Evolutionary conservation across 2,329 filamentous ascomycete genomes (phyloP).

Genomic region (Colletotrichum sansevieriae): DNA sequence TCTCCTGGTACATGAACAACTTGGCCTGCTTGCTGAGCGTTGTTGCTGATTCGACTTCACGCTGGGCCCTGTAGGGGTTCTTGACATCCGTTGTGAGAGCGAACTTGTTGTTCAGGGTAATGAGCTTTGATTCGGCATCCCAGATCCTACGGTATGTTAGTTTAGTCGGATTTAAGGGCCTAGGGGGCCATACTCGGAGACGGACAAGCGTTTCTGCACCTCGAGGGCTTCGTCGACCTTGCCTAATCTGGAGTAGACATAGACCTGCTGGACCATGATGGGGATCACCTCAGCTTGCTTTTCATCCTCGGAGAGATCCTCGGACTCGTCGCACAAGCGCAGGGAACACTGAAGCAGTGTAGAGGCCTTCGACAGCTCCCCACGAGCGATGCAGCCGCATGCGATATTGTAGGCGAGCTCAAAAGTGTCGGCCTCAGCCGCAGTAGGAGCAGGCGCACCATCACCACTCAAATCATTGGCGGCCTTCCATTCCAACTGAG

Average conservation of each 20-base stretch:
- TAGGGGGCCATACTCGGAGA: constrained; percentile 65
- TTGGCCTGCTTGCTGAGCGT: constrained; percentile 69
- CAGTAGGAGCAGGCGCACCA: constrained; percentile 56
- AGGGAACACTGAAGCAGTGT: constrained; percentile 77
- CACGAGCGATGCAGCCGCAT: constrained; percentile 78
- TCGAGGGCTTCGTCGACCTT: constrained; percentile 74
- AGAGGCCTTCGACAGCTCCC: constrained; percentile 74
- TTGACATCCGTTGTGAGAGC: constrained; percentile 55
- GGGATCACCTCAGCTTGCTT: constrained; percentile 80
- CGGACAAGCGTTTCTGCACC: constrained; percentile 72
- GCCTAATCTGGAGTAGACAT: constrained; percentile 76
- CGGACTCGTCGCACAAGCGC: constrained; percentile 78
- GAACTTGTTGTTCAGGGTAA: constrained; percentile 75
- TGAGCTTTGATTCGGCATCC: constrained; percentile 74
- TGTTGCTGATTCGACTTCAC: constrained; percentile 68
- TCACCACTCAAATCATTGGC: constrained; percentile 52
- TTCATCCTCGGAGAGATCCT: constrained; percentile 80
- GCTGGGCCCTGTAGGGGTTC: constrained; percentile 79
- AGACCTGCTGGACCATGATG: constrained; percentile 82
- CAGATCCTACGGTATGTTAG: constrained; percentile 66
- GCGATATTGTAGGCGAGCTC: constrained; percentile 87
- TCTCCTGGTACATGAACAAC: constrained; percentile 78
- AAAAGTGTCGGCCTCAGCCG: constrained; percentile 79
- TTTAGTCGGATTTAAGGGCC: not conserved
- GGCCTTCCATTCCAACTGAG: constrained; percentile 79